Percentiles rank a stretch among this genome's conserved stretches.
Conservation (phyloP, 208 protist species). For the Balamuthia mandrillaris region DNA sequence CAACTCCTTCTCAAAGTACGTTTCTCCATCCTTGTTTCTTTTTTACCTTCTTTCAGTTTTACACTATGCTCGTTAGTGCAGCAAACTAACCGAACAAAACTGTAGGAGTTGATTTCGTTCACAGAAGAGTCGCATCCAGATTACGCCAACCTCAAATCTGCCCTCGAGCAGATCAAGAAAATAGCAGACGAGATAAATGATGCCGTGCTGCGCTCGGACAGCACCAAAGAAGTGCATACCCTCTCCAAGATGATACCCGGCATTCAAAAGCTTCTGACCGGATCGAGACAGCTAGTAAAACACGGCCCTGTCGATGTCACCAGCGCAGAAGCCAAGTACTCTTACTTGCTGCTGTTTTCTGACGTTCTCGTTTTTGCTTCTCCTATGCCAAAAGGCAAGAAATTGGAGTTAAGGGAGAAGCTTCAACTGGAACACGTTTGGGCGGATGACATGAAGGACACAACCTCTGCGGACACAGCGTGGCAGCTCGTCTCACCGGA, state of each 20-base stretch:
- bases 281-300: neutral
- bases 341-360: constrained; percentile 8
- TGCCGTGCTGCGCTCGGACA: neutral
- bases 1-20: neutral
- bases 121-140: too few relatives aligned
- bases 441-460: constrained; percentile 10
- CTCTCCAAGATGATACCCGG: neutral
- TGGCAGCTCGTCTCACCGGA: neutral
- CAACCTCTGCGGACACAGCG: neutral
- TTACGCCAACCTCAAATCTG: too few relatives aligned
- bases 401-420: constrained; percentile 4
- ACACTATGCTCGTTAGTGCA: too few relatives aligned
- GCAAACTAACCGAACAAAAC: too few relatives aligned
- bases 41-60: too few relatives aligned
- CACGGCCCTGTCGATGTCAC: neutral
- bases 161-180: neutral
- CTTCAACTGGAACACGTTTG: neutral
- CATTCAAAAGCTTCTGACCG: neutral
- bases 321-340: neutral
- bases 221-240: neutral
- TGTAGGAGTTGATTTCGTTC: too few relatives aligned
- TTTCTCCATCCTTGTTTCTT: too few relatives aligned
- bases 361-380: neutral
- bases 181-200: constrained; percentile 15
- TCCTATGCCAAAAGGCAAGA: neutral